Percentiles rank a stretch among this genome's conserved stretches.
Evolutionary conservation across 2,329 filamentous ascomycete genomes (phyloP).

Genomic region (Penicillium expansum): DNA sequence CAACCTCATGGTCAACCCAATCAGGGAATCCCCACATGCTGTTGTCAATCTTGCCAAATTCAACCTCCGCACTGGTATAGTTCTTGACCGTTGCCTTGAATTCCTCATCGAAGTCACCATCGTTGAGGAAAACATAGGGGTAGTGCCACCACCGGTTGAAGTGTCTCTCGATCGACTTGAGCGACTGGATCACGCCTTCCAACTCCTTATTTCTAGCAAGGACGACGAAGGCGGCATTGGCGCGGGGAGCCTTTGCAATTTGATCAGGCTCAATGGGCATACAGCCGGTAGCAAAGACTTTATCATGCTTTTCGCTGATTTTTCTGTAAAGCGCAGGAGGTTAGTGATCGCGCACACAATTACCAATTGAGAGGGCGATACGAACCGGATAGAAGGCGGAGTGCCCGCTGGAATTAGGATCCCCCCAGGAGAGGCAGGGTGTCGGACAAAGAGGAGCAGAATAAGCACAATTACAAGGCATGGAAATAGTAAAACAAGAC

Average conservation of each 20-base stretch:
- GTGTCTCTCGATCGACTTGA: conserved; percentile 97
- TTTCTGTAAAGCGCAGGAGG: conserved; percentile 56
- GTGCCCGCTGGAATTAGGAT: conserved; percentile 85
- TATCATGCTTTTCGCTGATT: conserved; percentile 96
- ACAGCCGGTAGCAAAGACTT: conserved; percentile 91
- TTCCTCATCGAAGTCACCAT: conserved; percentile 91
- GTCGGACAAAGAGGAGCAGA: conserved; percentile 80
- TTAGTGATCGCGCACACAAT: conserved; percentile 15
- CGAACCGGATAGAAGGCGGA: conserved; percentile 84
- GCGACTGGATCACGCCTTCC: conserved; percentile 90
- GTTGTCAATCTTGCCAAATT: conserved; percentile 89
- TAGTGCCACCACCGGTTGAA: conserved; percentile 99
- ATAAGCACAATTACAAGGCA: conserved; percentile 88
- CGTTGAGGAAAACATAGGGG: conserved; percentile 96
- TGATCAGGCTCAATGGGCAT: conserved; percentile 69
- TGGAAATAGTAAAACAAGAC: conserved; percentile 89
- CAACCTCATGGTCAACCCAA: conserved; percentile 91
- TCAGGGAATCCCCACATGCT: conserved; percentile 96
- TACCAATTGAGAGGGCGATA: conserved; percentile 12
- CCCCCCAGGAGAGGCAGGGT: conserved; percentile 76
- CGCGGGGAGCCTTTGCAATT: conserved; percentile 58
- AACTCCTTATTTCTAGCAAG: conserved; percentile 94
- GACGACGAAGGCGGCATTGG: conserved; percentile 94
- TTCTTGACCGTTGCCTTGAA: conserved; percentile 88
- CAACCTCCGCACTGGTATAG: conserved; percentile 81